Conservation (phyloP, 306 rosid genomes). For the Geum urbanum region DNA sequence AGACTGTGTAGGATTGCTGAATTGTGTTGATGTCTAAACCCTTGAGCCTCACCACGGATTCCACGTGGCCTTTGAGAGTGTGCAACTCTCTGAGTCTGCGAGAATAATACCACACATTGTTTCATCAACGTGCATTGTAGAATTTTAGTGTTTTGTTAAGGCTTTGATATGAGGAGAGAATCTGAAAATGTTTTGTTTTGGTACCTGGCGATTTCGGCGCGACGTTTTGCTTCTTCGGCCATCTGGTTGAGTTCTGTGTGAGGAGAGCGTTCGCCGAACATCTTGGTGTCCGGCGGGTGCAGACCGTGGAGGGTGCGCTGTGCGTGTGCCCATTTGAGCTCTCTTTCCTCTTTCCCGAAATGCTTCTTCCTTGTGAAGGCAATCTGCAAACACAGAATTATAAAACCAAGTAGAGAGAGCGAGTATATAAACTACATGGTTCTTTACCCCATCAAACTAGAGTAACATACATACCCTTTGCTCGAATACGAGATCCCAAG, state of each 20-base stretch:
- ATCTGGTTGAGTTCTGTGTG: constrained; percentile 63
- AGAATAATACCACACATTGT: not conserved
- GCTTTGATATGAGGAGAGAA: not conserved
- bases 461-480: constrained; percentile 48
- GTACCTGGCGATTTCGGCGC: constrained; percentile 87
- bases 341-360: constrained; percentile 81
- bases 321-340: constrained; percentile 76
- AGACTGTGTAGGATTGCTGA: constrained; percentile 64
- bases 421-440: not conserved
- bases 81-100: constrained; percentile 61
- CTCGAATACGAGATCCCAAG: constrained; percentile 85
- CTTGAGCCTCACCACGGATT: constrained; percentile 68
- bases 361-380: constrained; percentile 78
- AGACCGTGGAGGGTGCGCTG: constrained; percentile 86
- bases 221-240: constrained; percentile 81
- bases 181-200: not conserved
- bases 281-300: constrained; percentile 65
- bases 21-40: constrained; percentile 66
- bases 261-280: constrained; percentile 47
- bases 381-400: constrained; percentile 38
- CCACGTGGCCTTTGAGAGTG: constrained; percentile 76
- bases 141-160: not conserved
- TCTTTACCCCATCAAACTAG: not conserved
- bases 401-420: not conserved
- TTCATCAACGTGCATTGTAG: not conserved